Evolutionary conservation across 805 yeast genomes (phyloP).

Genomic region (Metschnikowia drakensbergensis): DNA sequence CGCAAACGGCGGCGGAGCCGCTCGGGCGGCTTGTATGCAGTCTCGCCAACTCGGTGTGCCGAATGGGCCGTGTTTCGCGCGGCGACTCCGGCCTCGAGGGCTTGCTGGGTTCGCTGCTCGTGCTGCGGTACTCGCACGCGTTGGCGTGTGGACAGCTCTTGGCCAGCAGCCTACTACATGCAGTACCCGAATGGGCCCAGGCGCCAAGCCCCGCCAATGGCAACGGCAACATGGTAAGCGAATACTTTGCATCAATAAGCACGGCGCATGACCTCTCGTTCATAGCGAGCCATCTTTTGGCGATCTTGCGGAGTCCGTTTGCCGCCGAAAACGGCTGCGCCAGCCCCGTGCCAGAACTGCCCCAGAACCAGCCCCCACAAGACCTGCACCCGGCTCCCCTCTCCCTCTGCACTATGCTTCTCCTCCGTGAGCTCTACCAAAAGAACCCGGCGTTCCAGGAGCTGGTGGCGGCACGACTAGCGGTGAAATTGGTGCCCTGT

Average conservation of each 20-base stretch:
- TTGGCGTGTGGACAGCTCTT: conserved; percentile 60
- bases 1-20: conserved; percentile 46
- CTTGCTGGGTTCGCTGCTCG: conserved; percentile 27
- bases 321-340: background rate
- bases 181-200: conserved; percentile 43
- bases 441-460: conserved; percentile 59
- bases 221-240: conserved; percentile 48
- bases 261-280: conserved; percentile 53
- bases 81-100: conserved; percentile 46
- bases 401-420: conserved; percentile 55
- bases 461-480: conserved; percentile 35
- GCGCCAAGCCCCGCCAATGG: conserved; percentile 14
- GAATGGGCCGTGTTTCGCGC: conserved; percentile 40
- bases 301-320: conserved; percentile 24
- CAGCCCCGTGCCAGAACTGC: background rate
- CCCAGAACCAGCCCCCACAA: background rate
- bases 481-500: conserved; percentile 51
- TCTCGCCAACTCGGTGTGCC: conserved; percentile 57
- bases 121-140: conserved; percentile 45
- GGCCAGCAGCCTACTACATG: conserved; percentile 57
- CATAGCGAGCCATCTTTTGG: conserved; percentile 45
- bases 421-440: conserved; percentile 75
- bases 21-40: conserved; percentile 60
- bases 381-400: conserved; percentile 28
- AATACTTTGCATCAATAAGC: conserved; percentile 49